phyloP scores from a whole-genome alignment of 805 yeast genomes.

The Hagleromyces aurorensis region DNA sequence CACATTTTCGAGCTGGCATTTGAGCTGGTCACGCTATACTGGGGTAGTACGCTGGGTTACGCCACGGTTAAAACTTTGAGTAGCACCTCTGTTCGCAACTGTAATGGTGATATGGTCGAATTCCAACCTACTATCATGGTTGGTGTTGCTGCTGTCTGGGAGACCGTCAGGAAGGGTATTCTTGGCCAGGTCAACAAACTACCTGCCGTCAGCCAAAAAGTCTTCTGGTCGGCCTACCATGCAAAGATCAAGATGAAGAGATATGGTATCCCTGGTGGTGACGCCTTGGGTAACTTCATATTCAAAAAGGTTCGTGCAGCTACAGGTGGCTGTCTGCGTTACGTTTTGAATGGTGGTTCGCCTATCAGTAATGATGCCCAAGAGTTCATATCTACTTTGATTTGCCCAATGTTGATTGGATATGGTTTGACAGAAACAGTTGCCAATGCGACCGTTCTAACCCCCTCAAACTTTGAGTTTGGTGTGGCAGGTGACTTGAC shows the following conservation, averaged over 20 bases:
- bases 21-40: slow-evolving; percentile 68
- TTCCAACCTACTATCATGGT: slow-evolving; percentile 92
- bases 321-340: slow-evolving; percentile 82
- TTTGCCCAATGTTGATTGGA: slow-evolving; percentile 86
- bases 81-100: slow-evolving; percentile 72
- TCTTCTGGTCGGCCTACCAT: slow-evolving; percentile 84
- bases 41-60: slow-evolving; percentile 90
- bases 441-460: slow-evolving; percentile 73
- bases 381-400: slow-evolving; percentile 60
- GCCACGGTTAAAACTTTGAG: slow-evolving; percentile 89
- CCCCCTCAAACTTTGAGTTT: slow-evolving; percentile 55
- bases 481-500: slow-evolving; percentile 79
- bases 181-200: slow-evolving; percentile 60
- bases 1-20: slow-evolving; percentile 91
- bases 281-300: slow-evolving; percentile 52
- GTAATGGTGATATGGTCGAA: slow-evolving; percentile 79
- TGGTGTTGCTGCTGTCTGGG: slow-evolving; percentile 99
- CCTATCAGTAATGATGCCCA: slow-evolving; percentile 80
- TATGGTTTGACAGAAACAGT: slow-evolving; percentile 96
- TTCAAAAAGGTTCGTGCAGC: slow-evolving; percentile 88
- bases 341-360: slow-evolving; percentile 85
- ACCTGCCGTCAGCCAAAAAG: slow-evolving; percentile 59
- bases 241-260: slow-evolving; percentile 58
- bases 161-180: slow-evolving; percentile 88
- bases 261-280: slow-evolving; percentile 68